Base-by-base conservation (phyloP, 2,329 filamentous ascomycete species). In the Trichoderma endophyticum region DNA sequence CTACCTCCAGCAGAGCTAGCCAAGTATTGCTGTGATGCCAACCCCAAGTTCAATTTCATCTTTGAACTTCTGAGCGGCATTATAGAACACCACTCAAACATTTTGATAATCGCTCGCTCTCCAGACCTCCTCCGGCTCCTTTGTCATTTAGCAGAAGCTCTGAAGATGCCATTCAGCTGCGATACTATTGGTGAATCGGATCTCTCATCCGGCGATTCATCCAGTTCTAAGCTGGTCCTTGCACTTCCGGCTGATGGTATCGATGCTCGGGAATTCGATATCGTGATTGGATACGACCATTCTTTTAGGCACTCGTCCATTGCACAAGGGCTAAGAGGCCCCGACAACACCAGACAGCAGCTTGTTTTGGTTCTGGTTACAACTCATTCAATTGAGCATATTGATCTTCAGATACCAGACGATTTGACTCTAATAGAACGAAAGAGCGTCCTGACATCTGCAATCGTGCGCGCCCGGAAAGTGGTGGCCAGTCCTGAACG, bases 11-110 rank as follows among this genome's bases (percentile, higher is more conserved):
- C 78, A 4, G 82, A 85, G 26, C 80, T 84, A 68, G 84, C 85
- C 75, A 89, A 85, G 76, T 87, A 89, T 74, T 84, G 85, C 2
- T 83, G 85, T 70, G 85, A 85, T 67, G 85, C 87, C 11, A 91
- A 89, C 77, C 81, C 87, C 70, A 91, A 91, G 75, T 89, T 87
- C 75, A 85, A 84, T 36, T 91, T 91, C 74, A 75, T 90, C 6
- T 85, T 83, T 59, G 87, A 90, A 73, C 80, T 91, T 4, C 77
- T 90, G 34, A 80, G 85, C 24, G 76, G 79, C 9, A 76, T 90
- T 12, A n/a, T 43, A 43, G 78, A 80, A 18, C 78, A 80, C 14
- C 81, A 85, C 12, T 84, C 82, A 48, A 86, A 84, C 43, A 78
- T 91, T 8, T 79, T 90, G 15, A 84, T 91, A 28, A 76, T 91